phyloP scores from a whole-genome alignment of 495 filamentous ascomycete genomes.

The Tetracladium setigerum region DNA sequence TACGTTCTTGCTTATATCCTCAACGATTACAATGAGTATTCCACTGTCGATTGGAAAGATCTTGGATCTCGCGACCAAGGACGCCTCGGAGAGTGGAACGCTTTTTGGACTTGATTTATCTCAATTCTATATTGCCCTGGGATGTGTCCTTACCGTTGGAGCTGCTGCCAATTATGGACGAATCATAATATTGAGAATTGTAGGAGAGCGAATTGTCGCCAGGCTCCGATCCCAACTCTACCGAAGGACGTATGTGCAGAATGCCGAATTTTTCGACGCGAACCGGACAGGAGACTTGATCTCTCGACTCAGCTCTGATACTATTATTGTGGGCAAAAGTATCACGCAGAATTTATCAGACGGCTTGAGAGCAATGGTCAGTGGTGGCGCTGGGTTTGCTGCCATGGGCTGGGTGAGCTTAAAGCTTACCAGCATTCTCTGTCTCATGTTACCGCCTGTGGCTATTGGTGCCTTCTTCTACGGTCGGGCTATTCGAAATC shows the following conservation, averaged over 20 bases:
- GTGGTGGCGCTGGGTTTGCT: slow-evolving; percentile 77
- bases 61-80: slow-evolving; percentile 73
- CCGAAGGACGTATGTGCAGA: slow-evolving; percentile 81
- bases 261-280: slow-evolving; percentile 98
- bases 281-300: slow-evolving; percentile 95
- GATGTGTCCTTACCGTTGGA: slow-evolving; percentile 58
- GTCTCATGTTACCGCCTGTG: slow-evolving; percentile 82
- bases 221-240: slow-evolving; percentile 84
- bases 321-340: slow-evolving; percentile 94
- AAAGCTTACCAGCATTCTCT: slow-evolving; percentile 80
- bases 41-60: slow-evolving; percentile 95
- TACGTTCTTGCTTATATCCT: slow-evolving; percentile 76
- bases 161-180: slow-evolving; percentile 88
- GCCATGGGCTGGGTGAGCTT: slow-evolving; percentile 91
- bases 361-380: slow-evolving; percentile 80
- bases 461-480: slow-evolving; percentile 90
- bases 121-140: slow-evolving; percentile 75
- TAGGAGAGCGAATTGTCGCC: slow-evolving; percentile 90
- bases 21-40: slow-evolving; percentile 85
- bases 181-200: slow-evolving; percentile 88
- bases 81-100: slow-evolving; percentile 38
- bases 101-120: slow-evolving; percentile 67
- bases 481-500: slow-evolving; percentile 73
- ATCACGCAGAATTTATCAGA: slow-evolving; percentile 97
- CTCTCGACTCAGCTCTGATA: slow-evolving; percentile 89